Conservation (phyloP, 169 alveolate genomes). For the Cryptosporidium tyzzeri region DNA sequence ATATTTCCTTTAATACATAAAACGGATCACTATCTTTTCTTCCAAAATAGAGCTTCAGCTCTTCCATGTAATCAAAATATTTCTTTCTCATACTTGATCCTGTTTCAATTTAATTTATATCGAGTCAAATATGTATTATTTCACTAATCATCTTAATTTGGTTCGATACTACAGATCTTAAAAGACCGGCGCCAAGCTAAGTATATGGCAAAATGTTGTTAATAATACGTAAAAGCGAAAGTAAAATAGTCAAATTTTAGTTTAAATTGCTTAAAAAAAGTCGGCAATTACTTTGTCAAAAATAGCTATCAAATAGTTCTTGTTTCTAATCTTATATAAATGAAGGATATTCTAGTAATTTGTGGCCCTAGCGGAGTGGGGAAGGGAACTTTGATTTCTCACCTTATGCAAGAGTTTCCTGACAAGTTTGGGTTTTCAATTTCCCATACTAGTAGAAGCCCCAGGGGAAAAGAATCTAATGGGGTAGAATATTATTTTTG, state of each 20-base stretch:
- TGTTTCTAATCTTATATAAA: not conserved
- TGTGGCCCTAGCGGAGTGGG: constrained; percentile 88
- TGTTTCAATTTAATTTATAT: not conserved
- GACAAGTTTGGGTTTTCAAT: constrained; percentile 81
- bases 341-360: constrained; percentile 76
- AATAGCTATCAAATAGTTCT: not conserved
- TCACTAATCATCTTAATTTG: not conserved
- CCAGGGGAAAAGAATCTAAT: constrained; percentile 83
- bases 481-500: constrained; percentile 84
- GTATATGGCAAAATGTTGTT: not conserved
- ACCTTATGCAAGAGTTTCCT: constrained; percentile 78
- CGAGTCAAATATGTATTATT: not conserved
- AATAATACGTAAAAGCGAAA: not conserved
- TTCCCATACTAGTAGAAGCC: constrained; percentile 85
- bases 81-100: not conserved
- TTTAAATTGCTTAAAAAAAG: not conserved
- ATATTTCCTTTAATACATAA: not conserved
- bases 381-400: constrained; percentile 82
- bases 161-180: constrained; percentile 21
- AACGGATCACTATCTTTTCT: constrained; percentile 18
- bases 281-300: not conserved
- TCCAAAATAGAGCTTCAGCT: not conserved
- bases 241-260: not conserved
- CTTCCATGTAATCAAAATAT: not conserved
- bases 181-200: constrained; percentile 17